Percentiles rank a stretch among this genome's conserved stretches.
These are phyloP conservation scores for Ehretia macrophylla DNA, from an alignment of 257 asterid genomes.

Conservation along the genomic window DNA sequence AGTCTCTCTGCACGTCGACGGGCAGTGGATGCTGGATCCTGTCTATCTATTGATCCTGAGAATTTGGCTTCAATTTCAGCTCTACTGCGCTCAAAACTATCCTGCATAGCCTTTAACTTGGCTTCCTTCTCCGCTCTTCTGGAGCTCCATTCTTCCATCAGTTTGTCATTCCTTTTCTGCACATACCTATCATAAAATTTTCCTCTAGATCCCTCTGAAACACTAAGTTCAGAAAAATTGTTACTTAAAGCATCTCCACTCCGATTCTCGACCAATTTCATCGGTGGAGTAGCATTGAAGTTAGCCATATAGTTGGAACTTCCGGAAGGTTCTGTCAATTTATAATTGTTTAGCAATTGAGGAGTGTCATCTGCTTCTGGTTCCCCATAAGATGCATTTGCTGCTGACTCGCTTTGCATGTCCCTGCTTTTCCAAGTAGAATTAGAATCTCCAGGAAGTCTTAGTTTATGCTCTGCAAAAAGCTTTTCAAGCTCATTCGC, in stretches of 20 bases:
- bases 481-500: conserved; percentile 94
- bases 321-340: conserved; percentile 34
- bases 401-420: conserved; percentile 34
- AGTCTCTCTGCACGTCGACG: conserved; percentile 69
- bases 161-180: conserved; percentile 86
- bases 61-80: conserved; percentile 81
- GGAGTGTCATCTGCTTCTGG: conserved; percentile 31
- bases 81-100: conserved; percentile 70
- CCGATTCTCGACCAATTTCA: conserved; percentile 35
- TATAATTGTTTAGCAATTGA: conserved; percentile 26
- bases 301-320: conserved; percentile 40
- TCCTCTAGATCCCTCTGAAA: conserved; percentile 74
- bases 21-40: conserved; percentile 37
- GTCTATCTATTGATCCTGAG: conserved; percentile 49
- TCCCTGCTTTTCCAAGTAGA: conserved; percentile 42
- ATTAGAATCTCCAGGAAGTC: conserved; percentile 64
- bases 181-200: conserved; percentile 62
- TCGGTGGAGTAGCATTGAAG: conserved; percentile 20
- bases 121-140: conserved; percentile 86
- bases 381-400: conserved; percentile 31
- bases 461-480: conserved; percentile 66
- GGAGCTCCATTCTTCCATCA: conserved; percentile 83
- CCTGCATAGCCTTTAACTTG: conserved; percentile 77
- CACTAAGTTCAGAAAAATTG: conserved; percentile 52
- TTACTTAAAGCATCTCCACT: conserved; percentile 36